Evolutionary conservation across 2,329 filamentous ascomycete genomes (phyloP), one percentile per base, ranked within the genome.

Genomic region (Fonsecaea erecta): DNA sequence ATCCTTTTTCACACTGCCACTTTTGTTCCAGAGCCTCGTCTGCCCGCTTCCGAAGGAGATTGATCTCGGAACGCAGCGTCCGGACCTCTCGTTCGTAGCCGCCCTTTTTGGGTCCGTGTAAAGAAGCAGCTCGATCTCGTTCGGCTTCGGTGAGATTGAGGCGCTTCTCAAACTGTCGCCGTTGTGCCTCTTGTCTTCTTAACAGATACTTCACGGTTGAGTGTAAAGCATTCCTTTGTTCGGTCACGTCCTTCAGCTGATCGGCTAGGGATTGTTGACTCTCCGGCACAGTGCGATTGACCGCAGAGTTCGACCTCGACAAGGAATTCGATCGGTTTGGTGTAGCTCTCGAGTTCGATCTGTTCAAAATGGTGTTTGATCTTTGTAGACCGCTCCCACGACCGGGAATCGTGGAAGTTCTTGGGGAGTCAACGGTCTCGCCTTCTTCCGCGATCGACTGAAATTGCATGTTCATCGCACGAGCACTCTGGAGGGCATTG

Each of bases 11-110:
- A 67, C 93, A 94, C 75, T 96, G 90, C 89, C 92, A 98, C 78
- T 98, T 98, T 74, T 96, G 91, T 74, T 97, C 92, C 14, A 98
- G 85, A 16, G 94, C 94, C 69, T 98, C 94, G 73, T 99, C 94
- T 32, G 94, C 94, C 60, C 95, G 88, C 67, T 89, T 89, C 51
- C 95, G 88, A 63, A 99, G 84, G 16, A 90, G 85, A 58, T 90
- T 91, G 68, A 99, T 90, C 75, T 99, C 95, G 26, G 90, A 88
- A 65, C 93, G 89, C 51, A 98, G 82, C 67, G 85, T 88, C 1
- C 85, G 83, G 6, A 98, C 91, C 74, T 98, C 94, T 70, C 85
- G 88, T 75, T 96, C 90, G 75, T 96, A 98, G 9, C 91, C 91
- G 4, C 87, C 86, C 71, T 90, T 89, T 70, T 88, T 87, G 1